Base-by-base conservation (phyloP, 1,139 yeast species). In the Saccharomyces hybrid region DNA sequence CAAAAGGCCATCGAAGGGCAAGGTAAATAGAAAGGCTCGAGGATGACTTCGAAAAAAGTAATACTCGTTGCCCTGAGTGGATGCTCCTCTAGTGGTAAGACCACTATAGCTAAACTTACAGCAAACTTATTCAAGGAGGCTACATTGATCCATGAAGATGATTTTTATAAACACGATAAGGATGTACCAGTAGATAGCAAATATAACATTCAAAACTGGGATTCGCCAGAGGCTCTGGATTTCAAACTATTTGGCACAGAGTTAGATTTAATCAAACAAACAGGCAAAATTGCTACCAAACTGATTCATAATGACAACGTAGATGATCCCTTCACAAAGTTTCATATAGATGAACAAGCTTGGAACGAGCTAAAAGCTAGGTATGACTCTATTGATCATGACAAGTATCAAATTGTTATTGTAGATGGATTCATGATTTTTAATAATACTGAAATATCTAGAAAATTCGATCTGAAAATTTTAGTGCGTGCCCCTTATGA, bases 401-500 rank as follows among this genome's bases (percentile, higher is more conserved):
- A 59, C 1, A 23, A 58, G 13, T 16, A 16, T 38, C 67, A 65
- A 56, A 60, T 86, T 3, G 80, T 86, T 1, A 66, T 93, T 23
- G 81, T 93, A 2, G 99, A 93, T 67, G 99, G 99, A 0, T 88
- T 93, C 64, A 81, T 93, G 85, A 73, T 93, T 41, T 89, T 76
- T 64, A 88, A 87, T 62, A 81, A 85, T 58, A 71, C 71, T 0
- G 69, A 72, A 2, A 61, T 81, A 1, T 60, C 76, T 1, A 56
- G 69, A 0, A 57, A 65, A 32, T 67, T 78, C 28, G 96, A 91
- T 66, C 59, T 84, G 4, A 81, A 79, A 56, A 63, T 93, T 8
- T 80, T 91, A 59, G 77, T 85, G 52, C 78, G 84, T 56, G 88
- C 95, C 0, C 78, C 84, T 1, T 85, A 80, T 63, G 71, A 73